phyloP scores from a whole-genome alignment of 2,329 filamentous ascomycete genomes.

The Phialophora chinensis region DNA sequence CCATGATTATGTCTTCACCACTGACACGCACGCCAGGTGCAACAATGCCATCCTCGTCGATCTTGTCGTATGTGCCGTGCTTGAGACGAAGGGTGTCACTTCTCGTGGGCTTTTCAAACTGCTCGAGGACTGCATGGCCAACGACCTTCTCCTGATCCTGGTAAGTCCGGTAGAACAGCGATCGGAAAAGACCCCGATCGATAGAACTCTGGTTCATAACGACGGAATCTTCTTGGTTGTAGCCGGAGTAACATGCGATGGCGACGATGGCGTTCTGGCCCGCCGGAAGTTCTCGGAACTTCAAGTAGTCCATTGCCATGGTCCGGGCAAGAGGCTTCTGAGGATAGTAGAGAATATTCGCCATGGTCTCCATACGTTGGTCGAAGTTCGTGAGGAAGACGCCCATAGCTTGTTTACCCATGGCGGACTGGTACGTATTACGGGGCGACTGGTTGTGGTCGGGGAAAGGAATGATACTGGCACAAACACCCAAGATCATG shows the following conservation, averaged over 20 bases:
- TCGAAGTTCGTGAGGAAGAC: constrained; percentile 98
- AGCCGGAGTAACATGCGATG: constrained; percentile 95
- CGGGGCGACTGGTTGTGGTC: constrained; percentile 97
- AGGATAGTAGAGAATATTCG: constrained; percentile 97
- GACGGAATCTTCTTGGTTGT: constrained; percentile 99
- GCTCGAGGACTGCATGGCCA: constrained; percentile 88
- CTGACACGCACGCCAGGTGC: constrained; percentile 92
- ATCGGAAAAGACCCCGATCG: constrained; percentile 94
- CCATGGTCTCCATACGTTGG: constrained; percentile 98
- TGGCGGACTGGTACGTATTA: constrained; percentile 99
- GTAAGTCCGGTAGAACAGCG: constrained; percentile 96
- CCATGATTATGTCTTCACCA: constrained; percentile 98
- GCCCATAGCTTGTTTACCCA: constrained; percentile 99
- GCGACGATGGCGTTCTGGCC: constrained; percentile 98
- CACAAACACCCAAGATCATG: constrained; percentile 98
- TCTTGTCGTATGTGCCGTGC: constrained; percentile 88
- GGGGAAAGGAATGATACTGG: constrained; percentile 98
- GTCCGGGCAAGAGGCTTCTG: constrained; percentile 97
- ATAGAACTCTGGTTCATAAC: constrained; percentile 99
- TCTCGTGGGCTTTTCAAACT: constrained; percentile 93
- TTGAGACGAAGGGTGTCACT: constrained; percentile 89
- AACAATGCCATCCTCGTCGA: constrained; percentile 95
- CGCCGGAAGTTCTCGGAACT: constrained; percentile 95
- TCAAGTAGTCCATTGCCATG: constrained; percentile 96
- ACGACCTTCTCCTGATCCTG: constrained; percentile 97